Evolutionary conservation across 805 yeast genomes (phyloP).

Genomic region (Nakazawaea ishiwadae): DNA sequence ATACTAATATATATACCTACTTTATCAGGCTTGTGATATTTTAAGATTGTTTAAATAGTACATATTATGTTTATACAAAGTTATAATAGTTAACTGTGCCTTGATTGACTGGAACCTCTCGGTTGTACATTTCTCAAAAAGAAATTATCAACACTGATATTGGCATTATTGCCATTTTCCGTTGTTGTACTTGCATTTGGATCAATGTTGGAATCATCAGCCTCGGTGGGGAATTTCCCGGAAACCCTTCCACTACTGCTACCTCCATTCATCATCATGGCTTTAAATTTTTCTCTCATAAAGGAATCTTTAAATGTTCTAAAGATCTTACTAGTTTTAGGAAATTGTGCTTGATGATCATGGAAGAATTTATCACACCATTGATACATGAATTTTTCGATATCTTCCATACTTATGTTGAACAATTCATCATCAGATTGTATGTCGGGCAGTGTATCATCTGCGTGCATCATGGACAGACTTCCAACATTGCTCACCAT

Average conservation of each 20-base stretch:
- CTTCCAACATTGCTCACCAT: background rate
- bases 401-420: constrained; percentile 19
- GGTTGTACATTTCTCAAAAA: constrained; percentile 10
- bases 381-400: constrained; percentile 28
- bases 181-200: background rate
- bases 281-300: constrained; percentile 26
- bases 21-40: too few species aligned
- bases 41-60: too few species aligned
- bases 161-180: background rate
- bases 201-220: background rate
- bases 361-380: constrained; percentile 27
- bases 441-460: background rate
- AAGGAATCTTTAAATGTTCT: constrained; percentile 25
- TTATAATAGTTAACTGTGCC: too few species aligned
- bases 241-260: background rate
- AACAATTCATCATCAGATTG: constrained; percentile 9
- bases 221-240: background rate
- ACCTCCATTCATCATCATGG: constrained; percentile 7
- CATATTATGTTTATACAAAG: too few species aligned
- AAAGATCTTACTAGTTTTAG: constrained; percentile 24
- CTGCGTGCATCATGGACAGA: background rate
- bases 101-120: background rate
- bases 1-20: too few species aligned
- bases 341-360: constrained; percentile 21
- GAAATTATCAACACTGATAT: constrained; percentile 8